phyloP scores from a whole-genome alignment of 768 basidiomycete species.

The Rhizopogon roseolus region DNA sequence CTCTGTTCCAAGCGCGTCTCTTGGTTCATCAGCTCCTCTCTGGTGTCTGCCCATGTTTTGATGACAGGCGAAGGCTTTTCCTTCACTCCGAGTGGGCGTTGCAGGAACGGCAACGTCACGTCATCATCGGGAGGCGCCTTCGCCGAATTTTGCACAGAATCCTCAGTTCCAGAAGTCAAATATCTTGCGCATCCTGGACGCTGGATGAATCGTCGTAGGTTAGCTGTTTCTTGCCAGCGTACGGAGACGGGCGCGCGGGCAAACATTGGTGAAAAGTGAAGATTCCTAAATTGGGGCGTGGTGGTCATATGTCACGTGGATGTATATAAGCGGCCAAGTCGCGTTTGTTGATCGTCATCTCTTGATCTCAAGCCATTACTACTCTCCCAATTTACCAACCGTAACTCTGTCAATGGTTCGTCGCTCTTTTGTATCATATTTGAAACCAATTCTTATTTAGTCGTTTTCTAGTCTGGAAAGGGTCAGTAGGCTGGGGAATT shows the following conservation, averaged over 20 bases:
- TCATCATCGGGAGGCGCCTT: not conserved
- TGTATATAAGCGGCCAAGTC: slow-evolving; percentile 29
- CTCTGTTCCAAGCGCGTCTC: slow-evolving; percentile 70
- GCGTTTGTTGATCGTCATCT: slow-evolving; percentile 27
- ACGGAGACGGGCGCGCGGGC: slow-evolving; percentile 13
- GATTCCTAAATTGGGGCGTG: slow-evolving; percentile 15
- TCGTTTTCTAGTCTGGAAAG: slow-evolving; percentile 23
- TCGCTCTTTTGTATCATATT: not conserved
- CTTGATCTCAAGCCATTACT: slow-evolving; percentile 26
- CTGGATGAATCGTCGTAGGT: slow-evolving; percentile 1
- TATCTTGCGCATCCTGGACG: slow-evolving; percentile 1
- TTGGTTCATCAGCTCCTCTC: slow-evolving; percentile 66
- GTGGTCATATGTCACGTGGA: slow-evolving; percentile 22
- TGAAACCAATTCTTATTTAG: slow-evolving; percentile 2
- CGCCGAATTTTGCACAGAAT: not conserved
- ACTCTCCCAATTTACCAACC: slow-evolving; percentile 5
- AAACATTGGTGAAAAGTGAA: slow-evolving; percentile 10
- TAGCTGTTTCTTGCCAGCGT: slow-evolving; percentile 6
- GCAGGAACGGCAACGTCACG: slow-evolving; percentile 34
- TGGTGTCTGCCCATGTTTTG: slow-evolving; percentile 56
- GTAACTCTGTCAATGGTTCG: slow-evolving; percentile 20
- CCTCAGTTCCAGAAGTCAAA: not conserved
- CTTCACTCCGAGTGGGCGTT: slow-evolving; percentile 72
- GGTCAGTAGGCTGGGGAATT: slow-evolving; percentile 12
- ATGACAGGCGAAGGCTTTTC: slow-evolving; percentile 58